Evolutionary conservation across 139 green algal species (phyloP).

Genomic region (Zygnema circumcarinatum): DNA sequence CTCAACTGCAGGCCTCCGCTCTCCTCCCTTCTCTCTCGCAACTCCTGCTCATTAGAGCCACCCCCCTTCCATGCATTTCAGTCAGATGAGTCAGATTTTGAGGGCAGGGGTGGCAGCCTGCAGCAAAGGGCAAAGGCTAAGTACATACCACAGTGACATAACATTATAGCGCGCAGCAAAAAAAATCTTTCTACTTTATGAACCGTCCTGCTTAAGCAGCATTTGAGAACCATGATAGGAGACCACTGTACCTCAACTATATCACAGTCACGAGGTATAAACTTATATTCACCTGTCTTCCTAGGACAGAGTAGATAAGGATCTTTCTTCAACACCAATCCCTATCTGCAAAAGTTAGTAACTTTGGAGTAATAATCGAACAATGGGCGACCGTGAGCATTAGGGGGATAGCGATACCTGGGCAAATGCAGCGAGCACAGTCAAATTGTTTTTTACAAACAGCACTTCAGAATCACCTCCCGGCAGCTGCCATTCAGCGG

Average conservation of each 20-base stretch:
- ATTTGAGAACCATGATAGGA: too few relatives aligned
- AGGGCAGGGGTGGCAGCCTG: background rate
- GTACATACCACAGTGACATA: background rate
- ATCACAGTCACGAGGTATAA: too few relatives aligned
- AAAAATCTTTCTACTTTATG: too few relatives aligned
- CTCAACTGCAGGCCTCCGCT: slow-evolving; percentile 56
- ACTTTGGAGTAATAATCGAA: too few relatives aligned
- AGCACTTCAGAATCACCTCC: background rate
- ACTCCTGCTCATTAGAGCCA: slow-evolving; percentile 51
- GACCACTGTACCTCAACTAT: too few relatives aligned
- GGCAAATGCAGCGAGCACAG: slow-evolving; percentile 33
- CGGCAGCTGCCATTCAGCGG: background rate
- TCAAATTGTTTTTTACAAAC: slow-evolving; percentile 18
- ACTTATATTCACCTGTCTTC: too few relatives aligned
- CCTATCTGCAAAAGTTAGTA: too few relatives aligned
- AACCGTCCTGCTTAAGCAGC: too few relatives aligned
- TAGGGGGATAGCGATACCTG: background rate
- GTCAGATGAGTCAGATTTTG: background rate
- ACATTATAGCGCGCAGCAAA: too few relatives aligned
- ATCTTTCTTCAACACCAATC: too few relatives aligned
- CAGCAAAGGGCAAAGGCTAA: background rate
- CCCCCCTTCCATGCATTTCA: background rate
- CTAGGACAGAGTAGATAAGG: too few relatives aligned
- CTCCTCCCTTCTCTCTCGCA: background rate
- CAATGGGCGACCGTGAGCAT: too few relatives aligned